phyloP scores from a whole-genome alignment of 1,284 basidiomycete genomes.

The Cryptococcus jaspeensis region DNA sequence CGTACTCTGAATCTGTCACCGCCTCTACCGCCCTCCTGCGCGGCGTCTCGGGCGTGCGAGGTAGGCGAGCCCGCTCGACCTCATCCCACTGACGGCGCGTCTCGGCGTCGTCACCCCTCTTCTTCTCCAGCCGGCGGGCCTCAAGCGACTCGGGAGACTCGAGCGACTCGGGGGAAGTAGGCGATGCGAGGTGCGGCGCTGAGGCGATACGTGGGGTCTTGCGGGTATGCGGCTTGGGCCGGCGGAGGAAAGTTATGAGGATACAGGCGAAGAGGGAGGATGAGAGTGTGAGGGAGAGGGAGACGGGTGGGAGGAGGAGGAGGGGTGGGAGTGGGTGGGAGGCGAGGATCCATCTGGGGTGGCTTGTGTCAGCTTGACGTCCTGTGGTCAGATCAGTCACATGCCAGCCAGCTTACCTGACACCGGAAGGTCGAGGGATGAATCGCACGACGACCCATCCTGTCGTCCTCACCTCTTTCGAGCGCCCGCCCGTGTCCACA shows the following conservation, averaged over 20 bases:
- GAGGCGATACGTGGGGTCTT: too few species aligned
- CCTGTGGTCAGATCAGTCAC: not conserved
- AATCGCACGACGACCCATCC: constrained; percentile 51
- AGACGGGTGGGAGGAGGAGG: constrained; percentile 44
- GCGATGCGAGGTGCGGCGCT: too few species aligned
- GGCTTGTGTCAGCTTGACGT: not conserved
- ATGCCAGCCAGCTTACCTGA: constrained; percentile 28
- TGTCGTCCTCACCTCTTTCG: constrained; percentile 46
- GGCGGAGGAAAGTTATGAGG: constrained; percentile 38
- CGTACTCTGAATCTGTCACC: not conserved
- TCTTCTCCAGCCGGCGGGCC: not conserved
- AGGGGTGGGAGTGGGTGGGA: constrained; percentile 45
- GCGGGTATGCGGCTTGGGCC: not conserved
- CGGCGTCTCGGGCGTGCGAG: not conserved
- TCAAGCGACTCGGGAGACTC: too few species aligned
- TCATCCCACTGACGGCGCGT: not conserved
- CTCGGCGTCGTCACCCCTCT: not conserved
- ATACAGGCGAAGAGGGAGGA: constrained; percentile 42
- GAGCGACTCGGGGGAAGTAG: too few species aligned
- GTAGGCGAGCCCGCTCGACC: not conserved
- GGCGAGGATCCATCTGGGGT: constrained; percentile 39
- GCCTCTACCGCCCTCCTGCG: not conserved
- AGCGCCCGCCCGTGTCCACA: constrained; percentile 11
- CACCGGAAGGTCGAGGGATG: constrained; percentile 45
- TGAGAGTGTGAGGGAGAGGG: constrained; percentile 40